Conservation (phyloP, 2,329 filamentous ascomycete species). For the Diaporthe citri region DNA sequence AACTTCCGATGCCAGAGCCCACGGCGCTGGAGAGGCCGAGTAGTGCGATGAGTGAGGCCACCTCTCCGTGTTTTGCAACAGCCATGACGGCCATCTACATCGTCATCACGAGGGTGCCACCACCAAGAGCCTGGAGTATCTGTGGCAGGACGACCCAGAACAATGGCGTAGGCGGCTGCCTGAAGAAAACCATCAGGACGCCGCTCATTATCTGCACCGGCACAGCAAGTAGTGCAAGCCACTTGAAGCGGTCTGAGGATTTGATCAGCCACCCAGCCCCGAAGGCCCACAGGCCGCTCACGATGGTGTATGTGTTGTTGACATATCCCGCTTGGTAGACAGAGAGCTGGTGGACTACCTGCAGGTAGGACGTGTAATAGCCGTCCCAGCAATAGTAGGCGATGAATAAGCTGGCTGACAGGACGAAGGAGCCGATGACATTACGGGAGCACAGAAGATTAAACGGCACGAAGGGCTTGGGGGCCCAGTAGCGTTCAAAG, state of each 20-base stretch:
- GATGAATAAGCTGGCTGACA: constrained; percentile 61
- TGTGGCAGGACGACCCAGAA: constrained; percentile 67
- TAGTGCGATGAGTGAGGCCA: constrained; percentile 56
- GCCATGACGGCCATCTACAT: constrained; percentile 67
- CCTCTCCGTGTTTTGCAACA: constrained; percentile 57
- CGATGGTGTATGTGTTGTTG: constrained; percentile 59
- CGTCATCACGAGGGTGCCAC: constrained; percentile 64
- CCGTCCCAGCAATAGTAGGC: constrained; percentile 60
- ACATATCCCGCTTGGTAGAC: constrained; percentile 59
- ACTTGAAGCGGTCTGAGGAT: constrained; percentile 58
- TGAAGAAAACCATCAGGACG: constrained; percentile 66
- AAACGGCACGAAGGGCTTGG: constrained; percentile 65
- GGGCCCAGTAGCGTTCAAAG: constrained; percentile 66
- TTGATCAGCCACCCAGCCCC: constrained; percentile 58
- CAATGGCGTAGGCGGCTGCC: constrained; percentile 59
- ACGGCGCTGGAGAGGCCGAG: constrained; percentile 51
- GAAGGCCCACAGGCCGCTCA: constrained; percentile 57
- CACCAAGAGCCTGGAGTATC: constrained; percentile 66
- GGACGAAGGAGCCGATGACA: constrained; percentile 62
- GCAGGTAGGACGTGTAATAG: constrained; percentile 61
- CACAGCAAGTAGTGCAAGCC: constrained; percentile 53
- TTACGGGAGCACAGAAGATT: constrained; percentile 60
- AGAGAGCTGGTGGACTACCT: constrained; percentile 58
- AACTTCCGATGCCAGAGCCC: constrained; percentile 52
- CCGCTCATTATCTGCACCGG: constrained; percentile 66